These are phyloP conservation scores for Collybia sp. DNA, from an alignment of 768 basidiomycete species.

Conservation along the genomic window DNA sequence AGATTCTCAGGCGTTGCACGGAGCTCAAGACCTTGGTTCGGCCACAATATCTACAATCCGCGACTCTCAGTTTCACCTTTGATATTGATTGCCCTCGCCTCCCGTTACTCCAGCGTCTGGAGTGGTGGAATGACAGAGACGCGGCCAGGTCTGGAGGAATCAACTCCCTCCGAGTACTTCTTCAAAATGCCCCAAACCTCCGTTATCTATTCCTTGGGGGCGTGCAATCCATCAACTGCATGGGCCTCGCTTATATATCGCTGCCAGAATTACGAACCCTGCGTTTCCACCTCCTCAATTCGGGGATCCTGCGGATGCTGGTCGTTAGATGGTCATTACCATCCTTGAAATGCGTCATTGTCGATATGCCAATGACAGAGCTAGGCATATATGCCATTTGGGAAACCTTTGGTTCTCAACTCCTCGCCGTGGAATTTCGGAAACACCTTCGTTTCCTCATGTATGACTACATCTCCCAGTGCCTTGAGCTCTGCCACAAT, in stretches of 20 bases:
- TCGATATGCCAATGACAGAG: constrained; percentile 40
- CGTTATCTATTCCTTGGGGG: constrained; percentile 57
- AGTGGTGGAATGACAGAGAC: constrained; percentile 61
- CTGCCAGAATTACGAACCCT: constrained; percentile 49
- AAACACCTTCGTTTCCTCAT: constrained; percentile 49
- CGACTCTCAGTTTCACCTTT: constrained; percentile 44
- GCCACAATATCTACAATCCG: constrained; percentile 25
- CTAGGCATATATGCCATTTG: constrained; percentile 40
- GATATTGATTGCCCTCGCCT: constrained; percentile 42
- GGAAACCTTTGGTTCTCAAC: constrained; percentile 43
- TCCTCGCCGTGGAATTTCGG: constrained; percentile 55
- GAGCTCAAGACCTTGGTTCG: constrained; percentile 52
- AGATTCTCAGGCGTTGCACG: constrained; percentile 45
- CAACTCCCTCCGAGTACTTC: constrained; percentile 52
- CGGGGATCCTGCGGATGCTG: constrained; percentile 47
- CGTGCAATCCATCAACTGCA: constrained; percentile 23
- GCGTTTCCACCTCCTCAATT: constrained; percentile 43
- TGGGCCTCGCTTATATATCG: constrained; percentile 21
- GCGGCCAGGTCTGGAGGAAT: constrained; percentile 63
- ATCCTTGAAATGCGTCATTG: constrained; percentile 42
- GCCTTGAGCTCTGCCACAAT: constrained; percentile 40
- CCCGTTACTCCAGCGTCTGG: constrained; percentile 52
- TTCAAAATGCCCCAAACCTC: constrained; percentile 48
- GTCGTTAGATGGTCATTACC: constrained; percentile 46
- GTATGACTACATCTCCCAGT: constrained; percentile 39